Base-by-base conservation (phyloP, 345 rosid genomes). In the Syzygium aromaticum region DNA sequence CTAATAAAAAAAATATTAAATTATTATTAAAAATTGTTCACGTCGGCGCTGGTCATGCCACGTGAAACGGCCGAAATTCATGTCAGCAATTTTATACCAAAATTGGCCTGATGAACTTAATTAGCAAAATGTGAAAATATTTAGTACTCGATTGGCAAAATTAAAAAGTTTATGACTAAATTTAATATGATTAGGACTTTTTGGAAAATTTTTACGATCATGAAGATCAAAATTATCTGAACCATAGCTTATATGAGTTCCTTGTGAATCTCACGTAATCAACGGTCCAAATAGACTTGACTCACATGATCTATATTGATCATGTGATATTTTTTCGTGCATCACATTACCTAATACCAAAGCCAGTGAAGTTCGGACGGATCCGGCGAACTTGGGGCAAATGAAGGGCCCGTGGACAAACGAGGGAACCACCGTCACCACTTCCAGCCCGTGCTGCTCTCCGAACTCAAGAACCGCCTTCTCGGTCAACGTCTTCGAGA, bases 371-470 rank as follows among this genome's bases (percentile, higher is more conserved):
- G 6, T 1, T 53, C 89, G 80, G 7, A 91, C 86, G 0, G 93
- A 91, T 17, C 40, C 87, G 8, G 90, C 88, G 30, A 92, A 40
- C 28, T 80, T 85, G 19, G 89, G 90, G 33, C 91, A 92, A 27
- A 91, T 86, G 59, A 93, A 93, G 8, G 94, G 92, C 30, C 94
- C 94, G 11, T 87, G 84, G 33, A 89, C 85, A 23, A 38, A 80
- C 19, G 92, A 2, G 46, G 92, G 92, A 52, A 89, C 43, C 40
- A 92, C 23, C 2, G 91, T 91, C 3, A 92, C 92, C 30, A 93
- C 56, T 30, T 93, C 93, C 89, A 93, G 16, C 12, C 90, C 89
- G 56, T 88, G 53, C 40, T 86, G 61, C 30, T 84, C 86, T 13
- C 91, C 92, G 52, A 91, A 93, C 61, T 90, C 88, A 11, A 90